Conservation (phyloP, 176 grass and related monocot genomes). For the Oryza rufipogon region DNA sequence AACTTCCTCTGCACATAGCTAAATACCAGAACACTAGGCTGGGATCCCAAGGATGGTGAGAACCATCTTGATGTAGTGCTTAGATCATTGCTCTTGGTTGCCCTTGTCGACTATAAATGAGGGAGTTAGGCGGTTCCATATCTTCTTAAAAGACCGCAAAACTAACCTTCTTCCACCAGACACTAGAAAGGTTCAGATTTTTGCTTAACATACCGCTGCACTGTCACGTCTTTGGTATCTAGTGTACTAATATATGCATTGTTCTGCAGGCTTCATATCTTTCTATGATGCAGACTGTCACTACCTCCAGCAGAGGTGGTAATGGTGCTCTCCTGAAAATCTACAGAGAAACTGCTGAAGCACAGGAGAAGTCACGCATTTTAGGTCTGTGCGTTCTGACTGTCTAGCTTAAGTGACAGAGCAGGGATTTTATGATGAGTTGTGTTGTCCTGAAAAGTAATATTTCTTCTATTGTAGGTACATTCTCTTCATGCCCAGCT, state of each 20-base stretch:
- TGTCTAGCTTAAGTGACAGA: slow-evolving; percentile 13
- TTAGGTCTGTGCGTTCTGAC: slow-evolving; percentile 51
- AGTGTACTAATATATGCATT: slow-evolving; percentile 12
- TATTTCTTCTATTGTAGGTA: slow-evolving; percentile 51
- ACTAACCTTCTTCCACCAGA: slow-evolving; percentile 41
- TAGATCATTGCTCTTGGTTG: slow-evolving; percentile 68
- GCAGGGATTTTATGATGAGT: neutral
- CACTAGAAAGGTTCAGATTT: slow-evolving; percentile 69
- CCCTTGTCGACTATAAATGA: slow-evolving; percentile 78
- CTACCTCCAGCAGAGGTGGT: slow-evolving; percentile 54
- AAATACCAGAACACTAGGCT: slow-evolving; percentile 78
- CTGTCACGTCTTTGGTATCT: slow-evolving; percentile 15
- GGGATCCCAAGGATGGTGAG: slow-evolving; percentile 73
- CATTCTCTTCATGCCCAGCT: slow-evolving; percentile 60
- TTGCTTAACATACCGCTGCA: slow-evolving; percentile 20
- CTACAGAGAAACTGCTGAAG: slow-evolving; percentile 69
- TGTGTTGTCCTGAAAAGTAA: slow-evolving; percentile 19
- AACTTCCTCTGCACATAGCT: slow-evolving; percentile 61
- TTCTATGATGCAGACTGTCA: slow-evolving; percentile 71
- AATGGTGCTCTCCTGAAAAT: slow-evolving; percentile 86
- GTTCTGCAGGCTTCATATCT: slow-evolving; percentile 81
- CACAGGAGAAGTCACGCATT: slow-evolving; percentile 56
- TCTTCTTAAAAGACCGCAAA: neutral
- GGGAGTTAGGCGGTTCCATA: slow-evolving; percentile 64
- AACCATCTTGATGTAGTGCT: slow-evolving; percentile 86